Evolutionary conservation across 371 early-diverging fungal species (phyloP).

Genomic region (Capillidium heterosporum): DNA sequence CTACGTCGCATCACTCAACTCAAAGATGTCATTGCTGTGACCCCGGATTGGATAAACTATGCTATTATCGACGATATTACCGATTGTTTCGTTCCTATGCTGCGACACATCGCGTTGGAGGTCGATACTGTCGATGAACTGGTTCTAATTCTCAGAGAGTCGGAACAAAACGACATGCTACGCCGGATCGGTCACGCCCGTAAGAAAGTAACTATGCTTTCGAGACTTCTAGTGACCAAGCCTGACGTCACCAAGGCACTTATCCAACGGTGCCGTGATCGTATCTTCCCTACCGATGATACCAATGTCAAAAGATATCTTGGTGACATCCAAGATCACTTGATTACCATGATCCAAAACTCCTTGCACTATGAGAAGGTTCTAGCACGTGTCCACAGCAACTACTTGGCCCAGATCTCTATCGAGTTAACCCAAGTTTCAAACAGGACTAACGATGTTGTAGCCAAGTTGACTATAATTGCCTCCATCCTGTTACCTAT

Average conservation of each 20-base stretch:
- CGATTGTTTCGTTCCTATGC: conserved; percentile 62
- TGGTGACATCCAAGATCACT: conserved; percentile 90
- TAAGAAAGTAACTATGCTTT: conserved; percentile 52
- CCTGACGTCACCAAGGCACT: conserved; percentile 62
- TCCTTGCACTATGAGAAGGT: conserved; percentile 80
- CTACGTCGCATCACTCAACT: conserved; percentile 53
- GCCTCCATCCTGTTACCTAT: conserved; percentile 88
- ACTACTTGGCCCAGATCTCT: conserved; percentile 89
- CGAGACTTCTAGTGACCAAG: conserved; percentile 55
- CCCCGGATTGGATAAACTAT: conserved; percentile 73
- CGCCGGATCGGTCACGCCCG: conserved; percentile 67
- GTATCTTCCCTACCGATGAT: conserved; percentile 16
- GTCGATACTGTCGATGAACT: conserved; percentile 81
- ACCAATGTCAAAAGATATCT: conserved; percentile 61
- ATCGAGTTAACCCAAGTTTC: conserved; percentile 91
- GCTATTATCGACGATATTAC: conserved; percentile 71
- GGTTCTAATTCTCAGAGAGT: conserved; percentile 71
- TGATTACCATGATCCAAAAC: conserved; percentile 80
- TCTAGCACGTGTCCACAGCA: conserved; percentile 75
- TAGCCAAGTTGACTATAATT: conserved; percentile 75
- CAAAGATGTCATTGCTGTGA: conserved; percentile 23
- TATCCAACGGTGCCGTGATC: conserved; percentile 48
- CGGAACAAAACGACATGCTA: conserved; percentile 75
- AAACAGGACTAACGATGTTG: conserved; percentile 76
- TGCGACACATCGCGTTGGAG: conserved; percentile 64